Evolutionary conservation across 306 rosid genomes (phyloP).

Genomic region (Citrullus mucosospermus): DNA sequence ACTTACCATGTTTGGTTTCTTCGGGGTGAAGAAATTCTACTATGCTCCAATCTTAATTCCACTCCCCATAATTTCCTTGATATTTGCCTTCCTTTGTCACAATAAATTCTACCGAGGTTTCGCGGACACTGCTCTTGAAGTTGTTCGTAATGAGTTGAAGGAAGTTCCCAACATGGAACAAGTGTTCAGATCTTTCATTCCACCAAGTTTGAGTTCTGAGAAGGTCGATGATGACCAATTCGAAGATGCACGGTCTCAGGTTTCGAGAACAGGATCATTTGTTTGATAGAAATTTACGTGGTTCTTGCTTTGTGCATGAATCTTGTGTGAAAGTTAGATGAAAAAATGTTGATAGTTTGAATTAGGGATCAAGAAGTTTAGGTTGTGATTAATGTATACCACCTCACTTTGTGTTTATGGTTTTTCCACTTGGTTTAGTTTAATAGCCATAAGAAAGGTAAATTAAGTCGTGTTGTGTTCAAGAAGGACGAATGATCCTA

Average conservation of each 20-base stretch:
- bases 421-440: neutral
- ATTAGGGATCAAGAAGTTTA: neutral
- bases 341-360: neutral
- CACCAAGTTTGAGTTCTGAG: constrained; percentile 60
- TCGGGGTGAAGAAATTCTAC: constrained; percentile 35
- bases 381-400: neutral
- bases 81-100: constrained; percentile 31
- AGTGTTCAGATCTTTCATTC: constrained; percentile 54
- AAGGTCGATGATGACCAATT: constrained; percentile 48
- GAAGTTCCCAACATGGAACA: constrained; percentile 61
- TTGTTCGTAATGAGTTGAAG: constrained; percentile 30
- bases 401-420: neutral
- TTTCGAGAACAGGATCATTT: constrained; percentile 35
- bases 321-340: neutral
- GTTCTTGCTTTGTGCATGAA: neutral
- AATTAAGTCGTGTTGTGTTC: neutral
- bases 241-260: constrained; percentile 68
- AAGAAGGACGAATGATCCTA: neutral
- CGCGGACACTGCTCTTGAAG: constrained; percentile 42
- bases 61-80: constrained; percentile 47
- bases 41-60: constrained; percentile 43
- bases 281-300: neutral
- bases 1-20: constrained; percentile 77
- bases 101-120: constrained; percentile 67
- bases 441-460: neutral